Evolutionary conservation across 2,329 filamentous ascomycete genomes (phyloP), one percentile per base, ranked within the genome.

Genomic region (Dothistroma septosporum): DNA sequence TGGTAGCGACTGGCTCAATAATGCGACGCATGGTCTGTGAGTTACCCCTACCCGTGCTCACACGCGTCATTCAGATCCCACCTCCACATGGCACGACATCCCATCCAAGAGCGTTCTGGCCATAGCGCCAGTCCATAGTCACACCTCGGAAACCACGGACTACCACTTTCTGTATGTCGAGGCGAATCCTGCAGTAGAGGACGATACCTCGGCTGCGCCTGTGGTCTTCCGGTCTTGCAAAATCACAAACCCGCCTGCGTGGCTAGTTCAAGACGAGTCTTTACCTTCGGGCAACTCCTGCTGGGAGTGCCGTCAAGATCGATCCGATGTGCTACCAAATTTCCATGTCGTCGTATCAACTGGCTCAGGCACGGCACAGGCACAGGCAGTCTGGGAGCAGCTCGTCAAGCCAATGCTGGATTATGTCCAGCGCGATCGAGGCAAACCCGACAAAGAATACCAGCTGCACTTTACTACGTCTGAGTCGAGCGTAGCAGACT

Each of bases 401-500:
- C 65, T 72, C 2, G 63, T 81, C 5, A 67, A 69, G 48, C 75
- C 76, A 1, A 70, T 82, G 2, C 74, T 85, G 4, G 72, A 76
- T 32, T 68, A 72, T 19, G 68, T 82, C 7, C 76, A 76, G 28
- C 70, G 78, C 12, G 68, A 72, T 12, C 63, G 72, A 4, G 66
- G 60, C 12, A 66, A 72, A 10, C 63, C 72, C 3, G 66, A 60
- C 11, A 66, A 61, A 11, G 63, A 75, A 50, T 87, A 86, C 69
- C 52, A 57, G 6, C 69, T 77, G 2, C 80, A 89, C 56, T 74
- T 83, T 53, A 96, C 92, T 0, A 75, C 82, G 24, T 87, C 83
- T 32, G 77, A 82, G 0, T 76, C 84, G 1, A 89, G 84, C 12
- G 82, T 97, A 46, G 78, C 80, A 6, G 78, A 88, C 0, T 84